These are phyloP conservation scores for Coffea eugenioides DNA, from an alignment of 257 asterid genomes.

Conservation along the genomic window DNA sequence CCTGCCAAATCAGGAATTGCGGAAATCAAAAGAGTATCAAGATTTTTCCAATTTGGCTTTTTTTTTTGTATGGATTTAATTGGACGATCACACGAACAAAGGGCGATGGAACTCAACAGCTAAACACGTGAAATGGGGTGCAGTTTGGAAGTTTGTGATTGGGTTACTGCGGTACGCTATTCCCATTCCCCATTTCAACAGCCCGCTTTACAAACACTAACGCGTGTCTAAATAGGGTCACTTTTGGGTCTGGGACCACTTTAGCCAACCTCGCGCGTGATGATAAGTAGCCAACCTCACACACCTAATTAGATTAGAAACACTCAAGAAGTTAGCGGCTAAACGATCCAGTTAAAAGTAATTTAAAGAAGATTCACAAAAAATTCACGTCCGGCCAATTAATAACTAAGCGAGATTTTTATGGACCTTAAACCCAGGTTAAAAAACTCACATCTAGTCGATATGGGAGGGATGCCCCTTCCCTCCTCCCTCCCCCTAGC, in stretches of 20 bases:
- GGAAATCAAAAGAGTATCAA: too few relatives aligned
- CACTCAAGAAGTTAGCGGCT: too few relatives aligned
- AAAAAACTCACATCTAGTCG: too few relatives aligned
- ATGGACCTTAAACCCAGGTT: too few relatives aligned
- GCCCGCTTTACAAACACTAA: neutral
- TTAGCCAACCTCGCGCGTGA: conserved; percentile 15
- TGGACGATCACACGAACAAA: neutral
- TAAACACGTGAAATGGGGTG: neutral
- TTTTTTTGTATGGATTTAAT: neutral
- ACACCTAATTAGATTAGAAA: too few relatives aligned
- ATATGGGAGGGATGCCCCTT: too few relatives aligned
- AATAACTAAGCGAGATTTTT: too few relatives aligned
- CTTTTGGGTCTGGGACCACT: neutral
- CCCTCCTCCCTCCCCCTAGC: too few relatives aligned
- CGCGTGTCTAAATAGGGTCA: conserved; percentile 5
- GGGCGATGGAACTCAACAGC: neutral
- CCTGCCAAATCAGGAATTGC: neutral
- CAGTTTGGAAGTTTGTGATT: neutral
- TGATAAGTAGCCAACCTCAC: neutral
- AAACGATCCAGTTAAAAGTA: too few relatives aligned
- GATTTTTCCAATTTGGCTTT: too few relatives aligned
- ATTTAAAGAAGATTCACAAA: too few relatives aligned
- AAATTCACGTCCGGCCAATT: too few relatives aligned
- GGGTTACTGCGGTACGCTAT: conserved; percentile 22
- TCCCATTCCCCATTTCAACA: neutral